These are phyloP conservation scores for Diaporthe vaccinii DNA, from an alignment of 2,329 filamentous ascomycete genomes.

Conservation along the genomic window DNA sequence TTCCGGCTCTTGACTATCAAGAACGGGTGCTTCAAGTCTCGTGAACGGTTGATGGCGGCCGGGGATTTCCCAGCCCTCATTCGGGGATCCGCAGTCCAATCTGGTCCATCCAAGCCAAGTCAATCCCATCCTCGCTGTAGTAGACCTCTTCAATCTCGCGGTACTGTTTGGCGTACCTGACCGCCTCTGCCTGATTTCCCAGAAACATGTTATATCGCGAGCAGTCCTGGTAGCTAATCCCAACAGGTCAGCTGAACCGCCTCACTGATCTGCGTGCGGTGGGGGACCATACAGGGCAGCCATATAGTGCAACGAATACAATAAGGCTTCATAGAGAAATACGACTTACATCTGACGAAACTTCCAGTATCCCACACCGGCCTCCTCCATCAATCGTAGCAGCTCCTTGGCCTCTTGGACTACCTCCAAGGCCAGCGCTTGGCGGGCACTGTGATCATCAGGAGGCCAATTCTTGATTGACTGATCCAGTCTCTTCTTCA, in stretches of 20 bases:
- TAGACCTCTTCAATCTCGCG: background rate
- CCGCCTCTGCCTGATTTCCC: background rate
- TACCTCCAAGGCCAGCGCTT: background rate
- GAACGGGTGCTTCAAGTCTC: no score
- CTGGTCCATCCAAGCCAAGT: background rate
- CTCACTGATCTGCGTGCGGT: background rate
- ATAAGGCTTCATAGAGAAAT: background rate
- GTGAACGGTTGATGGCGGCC: background rate
- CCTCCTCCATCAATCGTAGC: background rate
- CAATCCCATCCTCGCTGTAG: conserved; percentile 8
- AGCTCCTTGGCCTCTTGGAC: background rate
- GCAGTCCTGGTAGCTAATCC: conserved; percentile 3
- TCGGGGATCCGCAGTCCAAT: background rate
- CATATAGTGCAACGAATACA: background rate
- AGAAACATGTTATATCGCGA: background rate
- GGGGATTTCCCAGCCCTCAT: background rate
- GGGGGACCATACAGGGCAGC: background rate
- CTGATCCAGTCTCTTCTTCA: background rate
- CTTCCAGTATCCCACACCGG: background rate
- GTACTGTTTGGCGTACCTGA: background rate
- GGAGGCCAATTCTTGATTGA: no score
- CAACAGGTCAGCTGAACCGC: background rate
- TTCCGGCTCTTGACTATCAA: background rate
- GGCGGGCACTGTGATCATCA: background rate
- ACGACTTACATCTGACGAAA: conserved; percentile 3